Evolutionary conservation across 257 asterid genomes (phyloP).

Genomic region (Solanum neorickii): DNA sequence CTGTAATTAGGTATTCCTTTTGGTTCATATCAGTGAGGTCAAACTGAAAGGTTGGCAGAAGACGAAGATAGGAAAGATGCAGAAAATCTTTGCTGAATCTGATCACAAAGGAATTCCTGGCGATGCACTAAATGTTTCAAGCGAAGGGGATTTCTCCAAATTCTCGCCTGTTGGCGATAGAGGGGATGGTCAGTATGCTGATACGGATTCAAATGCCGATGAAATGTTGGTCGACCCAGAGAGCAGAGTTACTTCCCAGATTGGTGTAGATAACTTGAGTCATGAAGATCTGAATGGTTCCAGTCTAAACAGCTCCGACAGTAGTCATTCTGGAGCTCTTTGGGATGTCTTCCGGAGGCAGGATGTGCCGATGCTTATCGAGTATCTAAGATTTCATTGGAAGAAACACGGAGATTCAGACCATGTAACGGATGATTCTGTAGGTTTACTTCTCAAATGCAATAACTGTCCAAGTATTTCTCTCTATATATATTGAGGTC

Average conservation of each 20-base stretch:
- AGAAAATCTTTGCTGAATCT: slow-evolving; percentile 23
- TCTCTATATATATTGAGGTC: background rate
- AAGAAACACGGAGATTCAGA: slow-evolving; percentile 34
- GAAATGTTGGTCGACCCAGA: slow-evolving; percentile 24
- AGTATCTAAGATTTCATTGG: slow-evolving; percentile 50
- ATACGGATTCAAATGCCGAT: slow-evolving; percentile 14
- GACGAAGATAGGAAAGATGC: slow-evolving; percentile 25
- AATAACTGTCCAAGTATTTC: background rate
- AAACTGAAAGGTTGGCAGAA: slow-evolving; percentile 30
- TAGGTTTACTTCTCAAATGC: slow-evolving; percentile 22
- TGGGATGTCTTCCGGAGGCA: slow-evolving; percentile 86
- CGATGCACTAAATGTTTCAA: slow-evolving; percentile 19
- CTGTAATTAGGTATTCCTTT: slow-evolving; percentile 59
- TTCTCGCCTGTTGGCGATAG: slow-evolving; percentile 25
- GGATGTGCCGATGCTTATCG: slow-evolving; percentile 66
- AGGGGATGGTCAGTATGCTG: slow-evolving; percentile 23
- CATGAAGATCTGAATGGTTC: slow-evolving; percentile 19
- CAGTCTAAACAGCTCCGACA: slow-evolving; percentile 14
- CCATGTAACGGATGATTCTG: slow-evolving; percentile 20
- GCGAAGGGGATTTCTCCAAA: slow-evolving; percentile 21
- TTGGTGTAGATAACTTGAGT: slow-evolving; percentile 17
- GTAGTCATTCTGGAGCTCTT: slow-evolving; percentile 55
- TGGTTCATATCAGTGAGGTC: slow-evolving; percentile 57
- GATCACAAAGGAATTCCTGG: slow-evolving; percentile 22
- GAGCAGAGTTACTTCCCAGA: slow-evolving; percentile 19